Evolutionary conservation across 2,329 filamentous ascomycete genomes (phyloP).

Genomic region (Epicoccum nigrum): DNA sequence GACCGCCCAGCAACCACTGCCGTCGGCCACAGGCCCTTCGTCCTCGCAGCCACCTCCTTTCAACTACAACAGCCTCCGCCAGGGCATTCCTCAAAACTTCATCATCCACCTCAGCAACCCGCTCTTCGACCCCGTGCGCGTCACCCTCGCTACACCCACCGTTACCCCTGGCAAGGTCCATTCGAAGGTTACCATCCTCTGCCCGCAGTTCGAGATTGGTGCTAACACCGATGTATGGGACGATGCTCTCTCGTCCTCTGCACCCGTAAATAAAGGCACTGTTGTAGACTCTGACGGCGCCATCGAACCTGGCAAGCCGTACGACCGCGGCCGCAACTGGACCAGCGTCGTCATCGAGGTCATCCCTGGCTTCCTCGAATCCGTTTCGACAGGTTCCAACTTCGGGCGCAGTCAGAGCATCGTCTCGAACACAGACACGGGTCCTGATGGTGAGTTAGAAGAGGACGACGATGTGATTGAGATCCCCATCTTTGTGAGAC

Average conservation of each 20-base stretch:
- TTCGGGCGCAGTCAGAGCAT: constrained; percentile 10
- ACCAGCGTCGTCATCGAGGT: constrained; percentile 93
- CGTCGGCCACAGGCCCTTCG: constrained; percentile 31
- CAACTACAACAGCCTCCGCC: constrained; percentile 56
- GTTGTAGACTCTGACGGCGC: constrained; percentile 33
- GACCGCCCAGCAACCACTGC: constrained; percentile 56
- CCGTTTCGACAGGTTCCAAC: constrained; percentile 2
- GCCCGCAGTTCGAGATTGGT: constrained; percentile 91
- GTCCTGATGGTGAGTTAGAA: constrained; percentile 37
- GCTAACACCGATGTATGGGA: constrained; percentile 95
- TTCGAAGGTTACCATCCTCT: constrained; percentile 84
- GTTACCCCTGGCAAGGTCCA: constrained; percentile 45
- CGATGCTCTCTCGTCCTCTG: constrained; percentile 69
- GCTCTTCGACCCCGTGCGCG: constrained; percentile 86
- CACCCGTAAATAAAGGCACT: constrained; percentile 43
- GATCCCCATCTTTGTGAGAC: constrained; percentile 90
- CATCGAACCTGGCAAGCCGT: constrained; percentile 92
- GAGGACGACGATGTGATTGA: constrained; percentile 74
- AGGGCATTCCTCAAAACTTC: constrained; percentile 70
- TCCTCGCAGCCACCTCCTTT: constrained; percentile 35
- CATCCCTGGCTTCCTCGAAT: constrained; percentile 61
- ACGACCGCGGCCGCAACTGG: constrained; percentile 92
- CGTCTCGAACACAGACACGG: constrained; percentile 3
- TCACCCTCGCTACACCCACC: constrained; percentile 81
- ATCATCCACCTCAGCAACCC: constrained; percentile 92